Base-by-base conservation (phyloP, 441 rosid genomes). In the Codiaeum variegatum region DNA sequence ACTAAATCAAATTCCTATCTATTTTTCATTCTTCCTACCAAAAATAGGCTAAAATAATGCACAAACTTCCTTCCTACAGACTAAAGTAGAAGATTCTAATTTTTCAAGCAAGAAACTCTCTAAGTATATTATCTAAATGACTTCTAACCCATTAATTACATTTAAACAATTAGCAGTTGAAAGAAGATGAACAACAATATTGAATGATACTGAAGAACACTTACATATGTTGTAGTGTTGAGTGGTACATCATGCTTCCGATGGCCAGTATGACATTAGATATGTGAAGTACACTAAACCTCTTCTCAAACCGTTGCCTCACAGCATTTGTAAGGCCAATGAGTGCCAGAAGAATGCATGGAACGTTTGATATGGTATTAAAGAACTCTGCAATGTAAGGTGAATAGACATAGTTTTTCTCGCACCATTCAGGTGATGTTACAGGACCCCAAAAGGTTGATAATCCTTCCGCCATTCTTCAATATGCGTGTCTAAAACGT, bases 361-460 rank as follows among this genome's bases (percentile, higher is more conserved):
- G 94, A 36, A 90, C 72, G 77, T 87, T 90, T 24, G 97, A 93
- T 44, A 84, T 66, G 49, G 98, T 91, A 81, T 93, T 93, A 82
- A 66, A 88, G 67, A 91, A 93, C 78, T 93, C 98, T 0, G 97
- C 97, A 40, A 91, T 81, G 75, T 91, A 90, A 1, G 90, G 82
- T 9, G 96, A 91, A 81, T 85, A 70, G 4, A 67, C 81, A 46
- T 87, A 93, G 75, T 93, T 93, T 68, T 79, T 82, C 88, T 93
- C 96, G 66, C 98, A 93, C 67, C 94, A 85, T 52, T 93, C 97
- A 5, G 88, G 77, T 83, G 96, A 87, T 18, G 96, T 90, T 73
- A 93, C 98, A 3, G 98, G 97, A 72, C 96, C 98, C 98, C 97
- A 93, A 78, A 91, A 91, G 76, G 92, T 91, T 15, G 95, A 82